Evolutionary conservation across 768 basidiomycete species (phyloP).

Genomic region (Vararia minispora): DNA sequence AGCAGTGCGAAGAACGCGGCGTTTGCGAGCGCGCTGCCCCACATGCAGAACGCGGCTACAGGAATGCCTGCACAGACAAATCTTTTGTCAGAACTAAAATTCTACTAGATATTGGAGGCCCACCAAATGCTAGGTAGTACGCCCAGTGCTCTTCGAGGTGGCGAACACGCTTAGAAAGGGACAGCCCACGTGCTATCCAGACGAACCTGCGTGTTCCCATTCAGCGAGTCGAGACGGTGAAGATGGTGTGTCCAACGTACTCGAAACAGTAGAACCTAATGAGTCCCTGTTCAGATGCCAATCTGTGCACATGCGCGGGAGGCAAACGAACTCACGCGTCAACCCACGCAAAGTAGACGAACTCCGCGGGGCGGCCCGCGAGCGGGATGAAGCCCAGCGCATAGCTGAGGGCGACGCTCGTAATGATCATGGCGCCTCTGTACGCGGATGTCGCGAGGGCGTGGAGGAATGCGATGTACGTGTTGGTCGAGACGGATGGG

Average conservation of each 20-base stretch:
- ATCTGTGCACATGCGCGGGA: not conserved
- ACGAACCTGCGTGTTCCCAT: constrained; percentile 68
- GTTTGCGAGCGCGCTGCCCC: constrained; percentile 66
- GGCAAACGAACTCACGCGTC: constrained; percentile 54
- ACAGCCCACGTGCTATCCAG: constrained; percentile 66
- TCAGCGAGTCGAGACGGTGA: not conserved
- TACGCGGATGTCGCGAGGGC: constrained; percentile 75
- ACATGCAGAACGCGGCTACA: constrained; percentile 58
- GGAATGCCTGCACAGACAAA: constrained; percentile 44
- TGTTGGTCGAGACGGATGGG: constrained; percentile 34
- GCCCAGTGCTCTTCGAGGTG: constrained; percentile 85
- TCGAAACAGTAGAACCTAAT: constrained; percentile 84
- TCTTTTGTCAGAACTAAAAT: not conserved
- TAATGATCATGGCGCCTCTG: constrained; percentile 70
- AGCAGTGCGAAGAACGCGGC: constrained; percentile 76
- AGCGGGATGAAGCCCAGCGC: constrained; percentile 52
- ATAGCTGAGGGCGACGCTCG: constrained; percentile 61
- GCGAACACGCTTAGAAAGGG: constrained; percentile 54
- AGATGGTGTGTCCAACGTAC: constrained; percentile 28
- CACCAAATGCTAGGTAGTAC: constrained; percentile 79
- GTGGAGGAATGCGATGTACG: constrained; percentile 61
- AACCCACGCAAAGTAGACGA: constrained; percentile 76
- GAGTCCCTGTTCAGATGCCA: constrained; percentile 3
- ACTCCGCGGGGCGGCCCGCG: constrained; percentile 47
- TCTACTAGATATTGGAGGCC: constrained; percentile 11